Base-by-base conservation (phyloP, 139 green algal genomes). In the Nannochloris sp. region DNA sequence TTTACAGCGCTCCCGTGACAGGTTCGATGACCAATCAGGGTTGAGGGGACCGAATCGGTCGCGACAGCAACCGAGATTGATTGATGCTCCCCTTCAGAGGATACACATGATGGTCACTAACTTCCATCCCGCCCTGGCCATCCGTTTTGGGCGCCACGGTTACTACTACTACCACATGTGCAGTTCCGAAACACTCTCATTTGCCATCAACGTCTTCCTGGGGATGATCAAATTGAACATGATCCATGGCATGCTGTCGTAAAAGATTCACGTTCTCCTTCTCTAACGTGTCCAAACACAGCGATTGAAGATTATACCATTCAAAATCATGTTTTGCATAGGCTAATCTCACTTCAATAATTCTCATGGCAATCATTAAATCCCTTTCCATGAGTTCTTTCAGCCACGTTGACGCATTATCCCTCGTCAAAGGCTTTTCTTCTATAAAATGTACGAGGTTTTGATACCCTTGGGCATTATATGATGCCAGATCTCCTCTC, bases 251-350 rank as follows among this genome's bases (percentile, higher is more conserved):
- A 44, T 81, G 60, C 21, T 81, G 37, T 18, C 75, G 53, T 73
- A 87, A 73, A 9, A 87, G 37, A 19, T 5, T 29, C 25, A 75
- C 64, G 71, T 89, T 89, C 9, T 66, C 70, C 4, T 72, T 29
- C 34, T 71, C 63, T 27, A 81, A 68, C 3, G 62, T 67, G n/a
- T 78, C 48, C 21, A 79, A 6, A 5, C 69, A 53, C 21, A 90
- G 44, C 2, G 59, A 61, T 46, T 79, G 44, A n/a, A 76, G 31
- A 6, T 81, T 75, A 21, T 86, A 68, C 83, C 79, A 95, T 75
- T 95, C 88, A 73, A 95, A 95, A 44, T 91, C 85, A 29, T 81
- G 65, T n/a, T 60, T 37, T 15, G 64, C 67, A 62, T 95, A 95
- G 0, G 75, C 77, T 15, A 56, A 44, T 2, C 88, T 71, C 24